Evolutionary conservation across 805 yeast genomes (phyloP).

Genomic region (Ogataea philodendri): DNA sequence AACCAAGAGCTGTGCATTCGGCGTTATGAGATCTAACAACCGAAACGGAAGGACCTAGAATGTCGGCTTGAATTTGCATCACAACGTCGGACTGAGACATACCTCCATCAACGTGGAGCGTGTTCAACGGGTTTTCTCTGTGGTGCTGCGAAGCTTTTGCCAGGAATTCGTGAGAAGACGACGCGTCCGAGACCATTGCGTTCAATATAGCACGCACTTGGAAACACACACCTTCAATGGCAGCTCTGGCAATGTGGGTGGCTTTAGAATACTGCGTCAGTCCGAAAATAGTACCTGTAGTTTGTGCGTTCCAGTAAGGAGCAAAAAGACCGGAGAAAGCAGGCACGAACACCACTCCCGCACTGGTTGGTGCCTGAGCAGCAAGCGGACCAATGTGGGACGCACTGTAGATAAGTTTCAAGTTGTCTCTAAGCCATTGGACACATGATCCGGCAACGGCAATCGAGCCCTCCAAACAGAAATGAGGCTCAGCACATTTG

Average conservation of each 20-base stretch:
- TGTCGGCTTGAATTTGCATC: conserved; percentile 91
- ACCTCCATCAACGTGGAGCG: conserved; percentile 87
- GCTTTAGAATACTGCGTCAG: conserved; percentile 91
- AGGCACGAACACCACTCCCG: conserved; percentile 93
- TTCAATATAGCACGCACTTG: conserved; percentile 88
- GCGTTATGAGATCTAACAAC: conserved; percentile 78
- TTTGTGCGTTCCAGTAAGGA: conserved; percentile 93
- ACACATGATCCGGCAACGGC: conserved; percentile 95
- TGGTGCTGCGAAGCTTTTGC: conserved; percentile 45
- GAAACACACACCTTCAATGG: conserved; percentile 91
- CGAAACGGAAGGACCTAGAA: conserved; percentile 81
- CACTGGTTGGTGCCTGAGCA: conserved; percentile 72
- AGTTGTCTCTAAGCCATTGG: conserved; percentile 91
- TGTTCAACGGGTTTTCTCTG: conserved; percentile 39
- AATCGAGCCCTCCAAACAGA: conserved; percentile 91
- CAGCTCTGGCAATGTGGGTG: conserved; percentile 90
- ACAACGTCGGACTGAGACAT: conserved; percentile 89
- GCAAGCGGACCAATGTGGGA: conserved; percentile 91
- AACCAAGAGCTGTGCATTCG: conserved; percentile 94
- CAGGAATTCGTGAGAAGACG: conserved; percentile 55
- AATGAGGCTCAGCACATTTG: conserved; percentile 59
- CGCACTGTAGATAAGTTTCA: conserved; percentile 75
- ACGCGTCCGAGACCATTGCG: conserved; percentile 80
- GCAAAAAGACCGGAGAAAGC: conserved; percentile 94
- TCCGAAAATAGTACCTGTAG: conserved; percentile 91